phyloP scores from a whole-genome alignment of 1,284 basidiomycete genomes.

The Anthracocystis setariae region DNA sequence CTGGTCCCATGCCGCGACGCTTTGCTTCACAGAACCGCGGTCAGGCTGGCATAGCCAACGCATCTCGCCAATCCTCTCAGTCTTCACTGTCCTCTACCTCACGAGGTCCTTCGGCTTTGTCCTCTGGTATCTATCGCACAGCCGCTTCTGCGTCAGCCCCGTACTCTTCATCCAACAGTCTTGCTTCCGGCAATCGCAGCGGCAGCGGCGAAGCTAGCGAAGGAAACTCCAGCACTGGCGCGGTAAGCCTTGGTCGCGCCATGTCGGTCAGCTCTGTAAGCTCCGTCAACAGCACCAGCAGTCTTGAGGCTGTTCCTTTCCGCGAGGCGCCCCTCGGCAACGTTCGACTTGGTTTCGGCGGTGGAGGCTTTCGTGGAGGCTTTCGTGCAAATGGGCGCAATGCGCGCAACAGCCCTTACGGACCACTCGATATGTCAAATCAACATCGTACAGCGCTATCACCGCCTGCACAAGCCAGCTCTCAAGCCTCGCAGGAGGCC shows the following conservation, averaged over 20 bases:
- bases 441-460: conserved; percentile 1
- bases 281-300: conserved; percentile 63
- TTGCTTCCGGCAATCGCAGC: conserved; percentile 36
- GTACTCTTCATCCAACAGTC: conserved; percentile 22
- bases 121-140: neutral
- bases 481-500: neutral
- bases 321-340: conserved; percentile 65
- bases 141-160: neutral
- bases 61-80: conserved; percentile 36
- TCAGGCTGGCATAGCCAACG: conserved; percentile 3
- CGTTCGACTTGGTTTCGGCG: conserved; percentile 49
- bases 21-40: conserved; percentile 41
- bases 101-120: neutral
- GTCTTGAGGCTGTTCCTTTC: conserved; percentile 65
- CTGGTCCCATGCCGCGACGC: conserved; percentile 49
- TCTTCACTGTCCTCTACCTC: conserved; percentile 28
- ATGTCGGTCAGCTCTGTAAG: conserved; percentile 64
- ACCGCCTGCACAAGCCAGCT: neutral
- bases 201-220: conserved; percentile 50
- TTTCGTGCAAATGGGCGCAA: conserved; percentile 22
- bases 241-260: conserved; percentile 54
- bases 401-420: conserved; percentile 20
- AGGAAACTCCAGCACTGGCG: conserved; percentile 26
- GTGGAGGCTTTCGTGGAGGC: conserved; percentile 8
- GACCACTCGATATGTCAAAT: conserved; percentile 14